A percentile compares a stretch with the other conserved stretches of the same genome.
These are phyloP conservation scores for Brassica rapa DNA, from an alignment of 345 rosid species.

Conservation along the genomic window DNA sequence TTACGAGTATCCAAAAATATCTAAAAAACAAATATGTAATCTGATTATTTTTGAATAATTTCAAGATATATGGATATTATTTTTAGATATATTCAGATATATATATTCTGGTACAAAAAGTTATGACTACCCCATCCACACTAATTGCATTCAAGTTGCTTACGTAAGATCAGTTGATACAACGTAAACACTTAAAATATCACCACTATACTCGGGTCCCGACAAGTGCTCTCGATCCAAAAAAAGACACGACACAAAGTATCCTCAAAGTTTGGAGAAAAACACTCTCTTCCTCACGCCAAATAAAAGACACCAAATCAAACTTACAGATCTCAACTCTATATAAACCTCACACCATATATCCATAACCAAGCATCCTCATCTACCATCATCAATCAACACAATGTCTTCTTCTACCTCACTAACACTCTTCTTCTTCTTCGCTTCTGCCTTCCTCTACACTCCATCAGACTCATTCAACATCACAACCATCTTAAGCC, in stretches of 20 bases:
- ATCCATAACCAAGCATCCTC: not conserved
- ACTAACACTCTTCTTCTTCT: conserved; percentile 30
- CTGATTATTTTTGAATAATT: too few species aligned
- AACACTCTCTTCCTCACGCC: not conserved
- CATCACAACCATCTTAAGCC: conserved; percentile 66
- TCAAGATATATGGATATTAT: too few species aligned
- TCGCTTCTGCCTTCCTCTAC: conserved; percentile 36
- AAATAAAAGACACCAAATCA: not conserved
- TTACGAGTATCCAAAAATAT: too few species aligned
- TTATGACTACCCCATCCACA: not conserved
- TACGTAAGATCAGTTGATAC: not conserved
- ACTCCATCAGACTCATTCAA: conserved; percentile 50
- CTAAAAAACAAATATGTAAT: too few species aligned
- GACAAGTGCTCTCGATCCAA: conserved; percentile 23
- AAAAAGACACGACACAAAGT: conserved; percentile 9
- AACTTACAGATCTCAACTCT: not conserved
- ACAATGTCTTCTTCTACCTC: conserved; percentile 30
- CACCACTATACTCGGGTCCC: conserved; percentile 15
- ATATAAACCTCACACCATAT: not conserved
- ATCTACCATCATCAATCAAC: not conserved
- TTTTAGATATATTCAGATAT: too few species aligned
- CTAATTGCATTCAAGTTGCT: not conserved
- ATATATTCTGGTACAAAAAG: too few species aligned
- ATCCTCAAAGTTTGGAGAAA: conserved; percentile 11
- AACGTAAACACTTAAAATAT: not conserved